Conservation (phyloP, 2,329 filamentous ascomycete genomes). For the Cladosporium sp. region DNA sequence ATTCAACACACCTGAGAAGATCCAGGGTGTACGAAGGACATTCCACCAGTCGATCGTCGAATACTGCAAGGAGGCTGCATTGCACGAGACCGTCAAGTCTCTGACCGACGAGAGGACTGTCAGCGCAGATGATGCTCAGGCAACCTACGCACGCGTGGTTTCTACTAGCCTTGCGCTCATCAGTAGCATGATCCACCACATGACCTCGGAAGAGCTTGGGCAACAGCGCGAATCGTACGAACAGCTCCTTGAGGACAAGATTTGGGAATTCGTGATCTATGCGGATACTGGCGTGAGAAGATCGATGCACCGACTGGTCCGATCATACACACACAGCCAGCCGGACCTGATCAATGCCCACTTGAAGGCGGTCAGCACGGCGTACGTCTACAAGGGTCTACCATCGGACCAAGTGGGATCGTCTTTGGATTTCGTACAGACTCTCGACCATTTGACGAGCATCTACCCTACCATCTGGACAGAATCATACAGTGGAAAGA, state of each 20-base stretch:
- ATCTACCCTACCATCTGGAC: conserved; percentile 71
- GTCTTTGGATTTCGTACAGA: conserved; percentile 64
- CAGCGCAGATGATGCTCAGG: conserved; percentile 76
- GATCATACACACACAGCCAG: conserved; percentile 47
- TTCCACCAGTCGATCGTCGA: conserved; percentile 79
- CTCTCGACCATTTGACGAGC: conserved; percentile 63
- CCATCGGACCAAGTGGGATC: conserved; percentile 71
- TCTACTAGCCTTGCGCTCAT: conserved; percentile 55
- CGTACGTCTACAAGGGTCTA: conserved; percentile 72
- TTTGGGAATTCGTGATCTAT: conserved; percentile 58
- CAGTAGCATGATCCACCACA: conserved; percentile 47
- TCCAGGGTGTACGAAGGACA: conserved; percentile 69
- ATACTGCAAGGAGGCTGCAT: conserved; percentile 73
- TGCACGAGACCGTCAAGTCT: conserved; percentile 72
- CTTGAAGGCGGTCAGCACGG: conserved; percentile 56
- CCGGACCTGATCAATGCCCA: conserved; percentile 35
- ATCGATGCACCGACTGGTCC: conserved; percentile 54
- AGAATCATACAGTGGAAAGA: conserved; percentile 56
- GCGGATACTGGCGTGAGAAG: conserved; percentile 55
- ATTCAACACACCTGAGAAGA: conserved; percentile 76
- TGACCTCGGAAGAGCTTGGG: conserved; percentile 49
- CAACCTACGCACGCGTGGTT: conserved; percentile 80
- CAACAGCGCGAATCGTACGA: conserved; percentile 62
- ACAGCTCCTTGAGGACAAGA: conserved; percentile 59
- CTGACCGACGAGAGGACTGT: conserved; percentile 87